A percentile compares a stretch with the other conserved stretches of the same genome.
Conservation (phyloP, 139 green algal genomes). For the Yamagishiella unicocca region DNA sequence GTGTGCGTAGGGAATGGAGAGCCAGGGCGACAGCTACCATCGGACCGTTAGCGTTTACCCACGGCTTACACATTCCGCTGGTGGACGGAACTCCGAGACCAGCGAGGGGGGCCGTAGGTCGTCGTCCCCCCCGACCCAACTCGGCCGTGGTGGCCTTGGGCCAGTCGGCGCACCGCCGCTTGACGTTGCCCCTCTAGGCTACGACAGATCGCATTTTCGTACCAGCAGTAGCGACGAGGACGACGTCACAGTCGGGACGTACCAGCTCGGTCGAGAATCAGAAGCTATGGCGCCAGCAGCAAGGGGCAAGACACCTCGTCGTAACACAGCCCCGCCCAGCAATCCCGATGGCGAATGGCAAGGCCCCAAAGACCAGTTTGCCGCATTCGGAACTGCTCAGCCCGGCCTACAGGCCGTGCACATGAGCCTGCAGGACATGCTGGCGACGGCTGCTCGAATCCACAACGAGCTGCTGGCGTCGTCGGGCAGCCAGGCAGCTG, state of each 20-base stretch:
- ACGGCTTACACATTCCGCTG: too few relatives aligned
- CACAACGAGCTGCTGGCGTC: neutral
- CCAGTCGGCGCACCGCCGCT: too few relatives aligned
- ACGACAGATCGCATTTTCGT: neutral
- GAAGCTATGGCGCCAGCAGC: too few relatives aligned
- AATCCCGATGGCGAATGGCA: too few relatives aligned
- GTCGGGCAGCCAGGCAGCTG: neutral
- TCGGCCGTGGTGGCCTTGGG: too few relatives aligned
- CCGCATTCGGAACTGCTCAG: neutral
- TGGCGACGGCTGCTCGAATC: neutral
- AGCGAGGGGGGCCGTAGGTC: too few relatives aligned
- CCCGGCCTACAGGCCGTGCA: neutral
- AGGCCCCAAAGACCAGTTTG: neutral
- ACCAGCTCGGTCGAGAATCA: too few relatives aligned
- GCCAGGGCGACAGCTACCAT: neutral
- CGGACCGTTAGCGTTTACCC: conserved; percentile 30
- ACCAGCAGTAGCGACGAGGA: conserved; percentile 1
- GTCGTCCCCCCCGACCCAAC: too few relatives aligned
- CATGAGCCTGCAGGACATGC: conserved; percentile 35
- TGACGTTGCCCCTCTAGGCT: neutral
- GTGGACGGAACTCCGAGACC: too few relatives aligned
- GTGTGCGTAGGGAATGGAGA: neutral
- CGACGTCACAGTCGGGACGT: too few relatives aligned
- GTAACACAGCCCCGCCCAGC: too few relatives aligned
- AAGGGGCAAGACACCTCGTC: too few relatives aligned